A percentile compares a stretch with the other conserved stretches of the same genome.
phyloP scores from a whole-genome alignment of 345 rosid genomes.

The Pistacia integerrima region DNA sequence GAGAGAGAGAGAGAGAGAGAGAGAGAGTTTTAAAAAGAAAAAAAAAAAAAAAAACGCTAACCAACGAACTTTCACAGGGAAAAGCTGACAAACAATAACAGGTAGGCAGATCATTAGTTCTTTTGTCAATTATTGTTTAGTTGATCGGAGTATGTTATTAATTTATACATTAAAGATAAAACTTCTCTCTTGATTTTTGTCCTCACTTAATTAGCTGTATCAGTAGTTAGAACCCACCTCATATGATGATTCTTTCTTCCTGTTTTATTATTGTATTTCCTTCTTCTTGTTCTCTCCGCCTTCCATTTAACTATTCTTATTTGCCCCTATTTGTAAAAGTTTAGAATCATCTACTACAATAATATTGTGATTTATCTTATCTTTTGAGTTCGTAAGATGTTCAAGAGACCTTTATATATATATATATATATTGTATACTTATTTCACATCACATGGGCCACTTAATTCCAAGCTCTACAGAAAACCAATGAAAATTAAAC shows the following conservation, averaged over 20 bases:
- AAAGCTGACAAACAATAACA: conserved; percentile 11
- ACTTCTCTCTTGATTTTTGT: no score
- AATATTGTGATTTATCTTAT: no score
- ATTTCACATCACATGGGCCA: neutral
- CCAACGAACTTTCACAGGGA: conserved; percentile 7
- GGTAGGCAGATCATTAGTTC: neutral
- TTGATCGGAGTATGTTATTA: neutral
- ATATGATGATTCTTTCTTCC: neutral
- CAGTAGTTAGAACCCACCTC: no score
- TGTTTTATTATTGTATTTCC: neutral
- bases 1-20: no score
- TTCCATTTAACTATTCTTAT: neutral
- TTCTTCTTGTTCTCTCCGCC: neutral
- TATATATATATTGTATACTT: neutral
- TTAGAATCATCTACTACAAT: no score
- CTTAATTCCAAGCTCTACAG: neutral
- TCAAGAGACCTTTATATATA: no score
- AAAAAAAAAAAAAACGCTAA: neutral
- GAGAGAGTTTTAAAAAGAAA: no score
- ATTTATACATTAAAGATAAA: neutral
- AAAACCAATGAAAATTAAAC: no score
- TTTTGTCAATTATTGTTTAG: neutral
- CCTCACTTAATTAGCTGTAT: no score
- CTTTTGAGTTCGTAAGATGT: rapidly evolving
- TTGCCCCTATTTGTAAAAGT: neutral